Base-by-base conservation (phyloP, 78 protist genomes). In the Dictyostelium capitatum region DNA sequence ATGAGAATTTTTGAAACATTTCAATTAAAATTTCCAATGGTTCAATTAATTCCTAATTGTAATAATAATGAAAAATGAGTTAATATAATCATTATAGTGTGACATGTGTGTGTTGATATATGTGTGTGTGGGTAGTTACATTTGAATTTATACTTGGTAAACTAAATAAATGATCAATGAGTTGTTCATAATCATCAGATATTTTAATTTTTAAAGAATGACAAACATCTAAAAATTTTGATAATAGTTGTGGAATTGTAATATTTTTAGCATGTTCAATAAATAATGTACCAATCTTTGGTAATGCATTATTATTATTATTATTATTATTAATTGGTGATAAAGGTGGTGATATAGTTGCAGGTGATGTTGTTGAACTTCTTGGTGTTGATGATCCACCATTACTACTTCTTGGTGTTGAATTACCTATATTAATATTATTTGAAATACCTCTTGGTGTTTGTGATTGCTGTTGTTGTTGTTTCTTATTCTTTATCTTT, bases 261-360 rank as follows among this genome's bases (percentile, higher is more conserved):
- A 51, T n/a, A 53, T 57, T 83, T 30, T 83, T 83, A 14, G 91
- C 78, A 41, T 83, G 91, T 20, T 73, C 82, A 46, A 83, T 83
- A 73, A 25, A 83, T 50, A 73, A n/a, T 0, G 91, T 14, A 3
- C 91, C 91, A 53, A 41, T 25, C 5, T 17, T 46, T 50, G 50
- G 43, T 25, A 79, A 11, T 64, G 73, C 25, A 32, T 15, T 14
- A 15, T 65, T 25, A 59, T 57, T 57, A 59, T 23, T 59, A 2
- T 8, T 59, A 23, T 56, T 20, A 20, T 14, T 14, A 15, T 23
- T 8, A 57, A 7, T 57, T 25, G 89, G 62, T 78, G 83, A 78
- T 78, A 77, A 8, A 51, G 30, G 70, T 50, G 50, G 43, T 67
- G 89, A 67, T 67, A 14, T 20, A n/a, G 73, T 79, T 9, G 23